These are phyloP conservation scores for Metarhizium rileyi DNA, from an alignment of 2,329 filamentous ascomycete species.

Conservation along the genomic window DNA sequence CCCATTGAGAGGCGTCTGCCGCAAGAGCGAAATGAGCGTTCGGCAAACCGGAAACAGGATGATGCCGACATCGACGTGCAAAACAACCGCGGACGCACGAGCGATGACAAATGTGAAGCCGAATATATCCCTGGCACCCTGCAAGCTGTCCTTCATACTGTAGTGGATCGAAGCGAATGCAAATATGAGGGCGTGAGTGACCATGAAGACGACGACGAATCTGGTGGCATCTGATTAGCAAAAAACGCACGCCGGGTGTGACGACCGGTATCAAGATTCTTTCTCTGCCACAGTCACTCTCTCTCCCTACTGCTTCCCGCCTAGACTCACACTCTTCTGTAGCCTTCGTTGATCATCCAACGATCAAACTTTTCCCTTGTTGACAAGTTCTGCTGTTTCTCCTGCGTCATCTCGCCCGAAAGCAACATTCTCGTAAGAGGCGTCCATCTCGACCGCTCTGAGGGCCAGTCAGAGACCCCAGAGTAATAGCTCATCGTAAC, in stretches of 20 bases:
- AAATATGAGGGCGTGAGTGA: conserved; percentile 68
- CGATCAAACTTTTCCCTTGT: conserved; percentile 65
- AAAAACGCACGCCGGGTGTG: not conserved
- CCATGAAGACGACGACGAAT: conserved; percentile 66
- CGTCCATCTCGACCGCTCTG: conserved; percentile 72
- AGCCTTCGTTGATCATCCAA: conserved; percentile 88
- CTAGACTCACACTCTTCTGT: conserved; percentile 60
- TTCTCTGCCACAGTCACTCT: not conserved
- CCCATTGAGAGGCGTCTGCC: conserved; percentile 74
- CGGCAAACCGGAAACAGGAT: conserved; percentile 75
- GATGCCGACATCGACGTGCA: conserved; percentile 74
- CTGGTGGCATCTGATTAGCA: conserved; percentile 27
- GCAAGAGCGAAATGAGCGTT: conserved; percentile 70
- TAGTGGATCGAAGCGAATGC: conserved; percentile 74
- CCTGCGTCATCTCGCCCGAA: conserved; percentile 71
- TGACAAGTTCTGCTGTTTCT: conserved; percentile 58
- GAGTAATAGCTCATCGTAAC: conserved; percentile 19
- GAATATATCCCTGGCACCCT: conserved; percentile 55
- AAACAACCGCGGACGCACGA: conserved; percentile 61
- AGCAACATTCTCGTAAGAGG: conserved; percentile 74
- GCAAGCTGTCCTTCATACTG: conserved; percentile 65
- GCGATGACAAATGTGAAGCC: conserved; percentile 70
- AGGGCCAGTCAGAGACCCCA: conserved; percentile 25
- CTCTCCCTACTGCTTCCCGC: not conserved
- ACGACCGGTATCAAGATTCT: not conserved